Base-by-base conservation (phyloP, 2,329 filamentous ascomycete species). In the Botryotinia convoluta region DNA sequence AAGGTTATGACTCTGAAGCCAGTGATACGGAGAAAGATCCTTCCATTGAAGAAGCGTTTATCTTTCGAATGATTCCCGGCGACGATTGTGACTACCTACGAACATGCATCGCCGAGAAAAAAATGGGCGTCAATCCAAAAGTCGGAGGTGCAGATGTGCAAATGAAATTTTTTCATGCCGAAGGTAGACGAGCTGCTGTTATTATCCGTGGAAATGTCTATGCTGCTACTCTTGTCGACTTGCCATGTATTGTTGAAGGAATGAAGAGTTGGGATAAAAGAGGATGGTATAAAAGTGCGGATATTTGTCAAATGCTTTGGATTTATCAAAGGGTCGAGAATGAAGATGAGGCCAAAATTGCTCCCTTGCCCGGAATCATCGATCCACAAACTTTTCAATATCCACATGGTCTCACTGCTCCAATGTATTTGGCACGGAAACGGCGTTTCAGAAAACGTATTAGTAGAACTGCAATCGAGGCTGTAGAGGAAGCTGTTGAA, bases 1-100 rank as follows among this genome's bases (percentile, higher is more conserved):
- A 97, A 72, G 96, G 95, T 12, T 99, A 98, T 83, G 96, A 99
- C 81, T 98, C 95, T 4, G 96, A 98, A 82, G 94, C 95, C 20
- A 96, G 94, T 72, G 96, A 98, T 80, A 90, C 91, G 22, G 96
- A 99, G 82, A 83, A 85, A 16, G 96, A 99, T 79, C 96, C 96
- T 0, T 88, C 92, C 1, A 93, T 97, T 74, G 95, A 98, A 82
- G 92, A 95, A 79, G 92, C 97, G 76, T 93, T 98, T 77, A 87
- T 99, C 14, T 83, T 99, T 75, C 93, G 96, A 74, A 97, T 98
- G 92, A 82, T 90, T 72, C 93, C 94, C 0, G 95, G 94, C 0
- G 89, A 92, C 44, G 93, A 98, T 82, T 93, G 92, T 80, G 93
- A 98, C 37, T 94, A 95, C 79, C 84, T 99, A 39, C 88, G 91